phyloP scores from a whole-genome alignment of 2,329 filamentous ascomycete genomes.

The Microcyclospora pomicola region DNA sequence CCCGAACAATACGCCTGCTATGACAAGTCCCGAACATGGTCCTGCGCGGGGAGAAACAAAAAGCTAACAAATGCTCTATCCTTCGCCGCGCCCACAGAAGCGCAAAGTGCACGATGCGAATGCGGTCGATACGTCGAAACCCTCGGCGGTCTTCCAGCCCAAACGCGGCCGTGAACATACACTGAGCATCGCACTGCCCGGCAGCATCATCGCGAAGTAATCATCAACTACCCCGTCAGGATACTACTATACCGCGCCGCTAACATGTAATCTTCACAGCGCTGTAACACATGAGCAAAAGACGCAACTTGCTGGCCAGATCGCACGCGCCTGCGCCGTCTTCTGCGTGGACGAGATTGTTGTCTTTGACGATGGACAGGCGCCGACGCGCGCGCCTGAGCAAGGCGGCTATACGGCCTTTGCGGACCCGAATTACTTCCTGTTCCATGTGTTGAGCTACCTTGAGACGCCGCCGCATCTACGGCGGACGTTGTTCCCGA shows the following conservation, averaged over 20 bases:
- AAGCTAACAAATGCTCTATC: too few species aligned
- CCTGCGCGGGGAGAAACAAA: too few species aligned
- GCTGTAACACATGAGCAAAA: slow-evolving; percentile 62
- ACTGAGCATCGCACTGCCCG: slow-evolving; percentile 62
- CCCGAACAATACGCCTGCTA: too few species aligned
- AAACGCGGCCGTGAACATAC: slow-evolving; percentile 53
- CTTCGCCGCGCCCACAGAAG: too few species aligned
- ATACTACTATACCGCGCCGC: too few species aligned
- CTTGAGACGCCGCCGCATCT: slow-evolving; percentile 76
- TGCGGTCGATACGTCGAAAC: slow-evolving; percentile 46
- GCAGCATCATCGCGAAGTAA: slow-evolving; percentile 62
- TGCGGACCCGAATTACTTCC: slow-evolving; percentile 63
- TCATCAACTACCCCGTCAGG: slow-evolving; percentile 9
- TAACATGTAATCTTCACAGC: slow-evolving; percentile 31
- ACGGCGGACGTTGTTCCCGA: slow-evolving; percentile 58
- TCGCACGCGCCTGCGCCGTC: slow-evolving; percentile 68
- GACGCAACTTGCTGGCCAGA: slow-evolving; percentile 56
- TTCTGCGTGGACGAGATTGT: slow-evolving; percentile 78
- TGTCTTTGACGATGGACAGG: slow-evolving; percentile 60
- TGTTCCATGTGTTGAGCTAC: slow-evolving; percentile 65
- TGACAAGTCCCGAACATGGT: too few species aligned
- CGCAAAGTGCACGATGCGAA: not conserved
- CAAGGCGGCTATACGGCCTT: slow-evolving; percentile 48
- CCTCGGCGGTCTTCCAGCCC: slow-evolving; percentile 54
- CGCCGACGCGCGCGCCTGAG: slow-evolving; percentile 19